A percentile compares a stretch with the other conserved stretches of the same genome.
phyloP scores from a whole-genome alignment of 208 protist species.

The Novymonas esmeraldas region DNA sequence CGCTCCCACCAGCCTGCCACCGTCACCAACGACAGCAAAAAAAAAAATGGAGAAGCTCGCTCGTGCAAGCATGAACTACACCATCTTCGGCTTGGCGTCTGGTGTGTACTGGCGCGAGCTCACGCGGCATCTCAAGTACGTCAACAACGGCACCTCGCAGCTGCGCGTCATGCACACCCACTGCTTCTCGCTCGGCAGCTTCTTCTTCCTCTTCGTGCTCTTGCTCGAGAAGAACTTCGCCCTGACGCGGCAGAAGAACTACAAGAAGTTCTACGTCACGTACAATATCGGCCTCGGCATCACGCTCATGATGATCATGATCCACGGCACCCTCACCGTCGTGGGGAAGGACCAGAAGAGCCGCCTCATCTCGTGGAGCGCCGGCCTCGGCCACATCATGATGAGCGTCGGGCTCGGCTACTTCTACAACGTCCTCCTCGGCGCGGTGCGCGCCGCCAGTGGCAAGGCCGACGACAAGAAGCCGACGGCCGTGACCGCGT shows the following conservation, averaged over 20 bases:
- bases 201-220: constrained; percentile 62
- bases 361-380: constrained; percentile 40
- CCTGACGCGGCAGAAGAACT: constrained; percentile 47
- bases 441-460: constrained; percentile 27
- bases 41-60: constrained; percentile 55
- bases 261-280: constrained; percentile 66
- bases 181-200: constrained; percentile 63
- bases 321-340: constrained; percentile 59
- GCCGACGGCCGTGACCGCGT: constrained; percentile 6
- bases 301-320: constrained; percentile 58
- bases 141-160: constrained; percentile 44
- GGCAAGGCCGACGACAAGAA: constrained; percentile 20
- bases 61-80: constrained; percentile 52
- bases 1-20: too few species aligned
- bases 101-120: constrained; percentile 70
- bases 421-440: constrained; percentile 54
- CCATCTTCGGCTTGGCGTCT: constrained; percentile 41
- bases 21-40: too few species aligned
- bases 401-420: constrained; percentile 49
- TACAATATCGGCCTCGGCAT: constrained; percentile 67
- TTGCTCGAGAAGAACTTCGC: constrained; percentile 61
- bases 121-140: constrained; percentile 35
- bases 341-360: constrained; percentile 43
- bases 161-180: constrained; percentile 67
- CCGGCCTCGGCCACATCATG: constrained; percentile 54